Evolutionary conservation across 2,329 filamentous ascomycete genomes (phyloP), one percentile per base, ranked within the genome.

Genomic region (Ambrosiella xylebori): DNA sequence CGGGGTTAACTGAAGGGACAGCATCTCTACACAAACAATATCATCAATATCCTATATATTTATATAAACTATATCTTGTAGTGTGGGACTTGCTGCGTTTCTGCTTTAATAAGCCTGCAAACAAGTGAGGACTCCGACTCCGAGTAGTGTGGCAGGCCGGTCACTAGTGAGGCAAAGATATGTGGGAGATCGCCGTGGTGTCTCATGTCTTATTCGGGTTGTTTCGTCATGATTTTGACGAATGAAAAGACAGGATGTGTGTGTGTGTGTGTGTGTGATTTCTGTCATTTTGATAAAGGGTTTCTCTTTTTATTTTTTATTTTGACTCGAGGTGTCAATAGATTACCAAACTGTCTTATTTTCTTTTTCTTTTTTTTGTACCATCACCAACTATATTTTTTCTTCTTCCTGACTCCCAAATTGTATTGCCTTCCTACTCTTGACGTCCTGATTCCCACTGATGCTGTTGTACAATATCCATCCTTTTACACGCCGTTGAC

Each of bases 331-430:
- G 27, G 4, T 27, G 11, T 47, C 11, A 17, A n/a, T n/a, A 47
- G n/a, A 57, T 41, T 37, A 11, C 38, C 39, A n/a, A 36, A 19
- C 13, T 12, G 36, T 36, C 19, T 15, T 38, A 19, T 8, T 17
- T 17, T 13, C 37, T 15, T 47, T 15, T 17, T 47, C 8, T 47
- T 47, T 41, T 41, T 41, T 47, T 47, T 47, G 44, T 47, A 47
- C 44, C n/a, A 17, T 47, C 44, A 47, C 44, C 44, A 54, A 41
- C n/a, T 54, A 40, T 51, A 12, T n/a, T 54, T 11, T 60, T 15
- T 11, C 38, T 15, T 52, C 39, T 19, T 54, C 40, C 37, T 54
- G 11, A 27, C 39, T 27, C 39, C 39, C 11, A 49, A 49, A 49
- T 39, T 41, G 17, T 17, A 7, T 38, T 36, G 27, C 36, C n/a